Conservation (phyloP, 2,329 filamentous ascomycete genomes). For the Fusarium heterosporum region DNA sequence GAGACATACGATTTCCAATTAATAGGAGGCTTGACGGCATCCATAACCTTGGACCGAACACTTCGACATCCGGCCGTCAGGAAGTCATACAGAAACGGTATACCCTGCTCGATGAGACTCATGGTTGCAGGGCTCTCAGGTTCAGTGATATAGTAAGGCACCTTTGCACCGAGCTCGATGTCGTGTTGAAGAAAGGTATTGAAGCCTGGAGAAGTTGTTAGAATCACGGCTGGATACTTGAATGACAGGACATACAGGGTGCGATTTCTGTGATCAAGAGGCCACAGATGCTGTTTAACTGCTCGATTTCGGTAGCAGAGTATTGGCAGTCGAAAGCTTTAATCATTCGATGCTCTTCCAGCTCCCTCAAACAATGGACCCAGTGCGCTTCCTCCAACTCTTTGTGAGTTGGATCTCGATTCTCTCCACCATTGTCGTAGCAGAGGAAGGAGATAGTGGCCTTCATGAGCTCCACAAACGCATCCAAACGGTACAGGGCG, state of each 20-base stretch:
- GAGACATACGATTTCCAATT: not conserved
- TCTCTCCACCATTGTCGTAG: not conserved
- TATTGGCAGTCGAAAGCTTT: not conserved
- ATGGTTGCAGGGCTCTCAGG: not conserved
- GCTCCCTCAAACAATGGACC: not conserved
- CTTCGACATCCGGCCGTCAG: not conserved
- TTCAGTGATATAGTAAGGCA: conserved; percentile 5
- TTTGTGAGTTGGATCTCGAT: not conserved
- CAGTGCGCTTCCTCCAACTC: not conserved
- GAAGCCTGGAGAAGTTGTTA: conserved; percentile 3
- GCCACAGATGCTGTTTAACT: not conserved
- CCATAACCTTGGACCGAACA: not conserved
- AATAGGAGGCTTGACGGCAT: not conserved
- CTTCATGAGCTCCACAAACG: not conserved
- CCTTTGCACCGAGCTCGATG: conserved; percentile 2
- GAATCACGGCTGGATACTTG: no score
- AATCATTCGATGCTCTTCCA: conserved; percentile 11
- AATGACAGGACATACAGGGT: not conserved
- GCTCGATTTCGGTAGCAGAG: conserved; percentile 12
- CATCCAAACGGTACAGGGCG: conserved; percentile 15
- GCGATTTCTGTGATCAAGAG: conserved; percentile 5
- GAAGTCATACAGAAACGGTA: conserved; percentile 15
- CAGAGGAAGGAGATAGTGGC: not conserved
- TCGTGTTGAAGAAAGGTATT: conserved; percentile 22
- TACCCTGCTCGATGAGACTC: not conserved